Base-by-base conservation (phyloP, 169 alveolate genomes). In the Cryptosporidium muris region DNA sequence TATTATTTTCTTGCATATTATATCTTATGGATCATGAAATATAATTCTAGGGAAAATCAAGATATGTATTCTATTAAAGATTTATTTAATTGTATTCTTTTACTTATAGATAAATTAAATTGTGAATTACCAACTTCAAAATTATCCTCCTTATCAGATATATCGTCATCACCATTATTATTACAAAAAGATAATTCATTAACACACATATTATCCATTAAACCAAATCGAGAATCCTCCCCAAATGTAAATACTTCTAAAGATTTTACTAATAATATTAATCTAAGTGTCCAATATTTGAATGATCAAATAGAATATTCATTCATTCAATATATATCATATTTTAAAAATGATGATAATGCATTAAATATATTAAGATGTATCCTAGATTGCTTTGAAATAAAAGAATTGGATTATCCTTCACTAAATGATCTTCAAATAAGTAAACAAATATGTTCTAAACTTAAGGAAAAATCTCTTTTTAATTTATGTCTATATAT, bases 401-500 rank as follows among this genome's bases (percentile, higher is more conserved):
- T 4, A 12, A 34, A 16, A 0, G 65, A 16, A 38, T 34, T 51
- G 9, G 37, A 48, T n/a, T 11, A 40, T 40, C 2, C 62, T 16
- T 8, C 43, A 43, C 14, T 40, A 43, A 52, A 16, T 42, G 68
- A 58, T 11, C 36, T 74, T 38, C 74, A 74, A 43, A 54, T 54
- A 42, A 74, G 60, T 49, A 54, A 74, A 51, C 43, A 51, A 48
- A 14, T 74, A 25, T 74, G 64, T 2, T 43, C 25, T 9, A 48
- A 58, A 45, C 36, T 74, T 43, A 74, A 74, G 40, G 60, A 48
- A 74, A 37, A 58, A 47, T 74, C 64, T 2, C 38, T 74, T 7
- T 74, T 45, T 60, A 74, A 74, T 47, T 38, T 74, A 48, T 74
- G 74, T 8, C 49, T 74, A 16, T 74, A 74, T 60, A 25, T 74